phyloP scores from a whole-genome alignment of 1,139 yeast genomes.

The Taphrina deformans region DNA sequence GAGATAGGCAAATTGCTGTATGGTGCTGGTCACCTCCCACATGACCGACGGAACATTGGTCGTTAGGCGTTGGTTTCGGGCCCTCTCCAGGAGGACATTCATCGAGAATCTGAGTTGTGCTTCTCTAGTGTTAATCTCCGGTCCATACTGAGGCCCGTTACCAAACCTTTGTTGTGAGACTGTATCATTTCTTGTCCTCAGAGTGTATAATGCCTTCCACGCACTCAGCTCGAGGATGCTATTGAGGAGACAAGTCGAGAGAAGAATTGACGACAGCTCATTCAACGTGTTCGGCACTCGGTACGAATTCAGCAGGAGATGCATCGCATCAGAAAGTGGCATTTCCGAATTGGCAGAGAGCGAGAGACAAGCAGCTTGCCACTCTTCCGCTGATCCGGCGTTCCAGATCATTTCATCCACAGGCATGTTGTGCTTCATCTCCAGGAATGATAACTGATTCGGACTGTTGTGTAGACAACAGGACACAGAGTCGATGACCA shows the following conservation, averaged over 20 bases:
- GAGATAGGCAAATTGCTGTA: constrained; percentile 11
- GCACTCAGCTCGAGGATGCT: constrained; percentile 3
- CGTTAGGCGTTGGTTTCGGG: constrained; percentile 1
- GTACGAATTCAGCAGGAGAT: constrained; percentile 13
- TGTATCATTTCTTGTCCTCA: neutral
- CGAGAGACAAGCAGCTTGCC: constrained; percentile 8
- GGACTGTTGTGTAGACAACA: neutral
- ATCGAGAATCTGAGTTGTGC: constrained; percentile 17
- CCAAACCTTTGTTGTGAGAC: neutral
- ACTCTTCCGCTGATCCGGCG: constrained; percentile 12
- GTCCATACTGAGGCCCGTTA: neutral
- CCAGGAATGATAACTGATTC: neutral
- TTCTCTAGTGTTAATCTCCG: constrained; percentile 3
- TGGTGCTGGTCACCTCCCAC: constrained; percentile 19
- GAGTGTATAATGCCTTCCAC: constrained; percentile 8
- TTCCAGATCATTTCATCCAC: constrained; percentile 21
- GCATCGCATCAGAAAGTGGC: constrained; percentile 9
- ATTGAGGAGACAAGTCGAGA: constrained; percentile 9
- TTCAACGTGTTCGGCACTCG: neutral
- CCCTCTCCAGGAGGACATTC: constrained; percentile 13
- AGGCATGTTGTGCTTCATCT: constrained; percentile 19
- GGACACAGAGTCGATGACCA: constrained; percentile 1
- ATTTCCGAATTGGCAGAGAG: constrained; percentile 3
- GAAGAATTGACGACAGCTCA: constrained; percentile 13
- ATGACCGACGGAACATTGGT: neutral